These are phyloP conservation scores for Quercus engelmannii DNA, from an alignment of 306 rosid species.

Conservation along the genomic window DNA sequence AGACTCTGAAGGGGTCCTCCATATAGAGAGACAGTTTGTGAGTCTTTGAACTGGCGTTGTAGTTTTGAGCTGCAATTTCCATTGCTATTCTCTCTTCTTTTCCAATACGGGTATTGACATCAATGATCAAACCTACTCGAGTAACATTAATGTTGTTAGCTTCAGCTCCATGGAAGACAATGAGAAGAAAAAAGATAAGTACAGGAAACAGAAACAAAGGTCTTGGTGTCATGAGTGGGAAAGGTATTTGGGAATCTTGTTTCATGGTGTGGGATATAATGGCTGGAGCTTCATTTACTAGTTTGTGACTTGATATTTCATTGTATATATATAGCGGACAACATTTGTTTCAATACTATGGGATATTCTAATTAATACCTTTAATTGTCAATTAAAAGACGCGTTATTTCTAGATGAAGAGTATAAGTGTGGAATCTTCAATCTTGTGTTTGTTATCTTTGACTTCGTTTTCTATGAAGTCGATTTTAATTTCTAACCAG, in stretches of 20 bases:
- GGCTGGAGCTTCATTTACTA: no score
- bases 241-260: not conserved
- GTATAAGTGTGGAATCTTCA: no score
- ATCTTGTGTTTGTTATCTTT: no score
- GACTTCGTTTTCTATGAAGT: no score
- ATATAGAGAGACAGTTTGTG: conserved; percentile 24
- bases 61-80: not conserved
- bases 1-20: conserved; percentile 22
- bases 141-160: not conserved
- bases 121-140: not conserved
- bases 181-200: not conserved
- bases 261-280: not conserved
- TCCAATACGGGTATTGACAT: not conserved
- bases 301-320: no score
- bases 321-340: no score
- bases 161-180: not conserved
- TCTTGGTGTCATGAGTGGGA: not conserved
- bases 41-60: not conserved
- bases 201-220: not conserved
- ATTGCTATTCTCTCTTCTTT: not conserved
- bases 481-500: no score
- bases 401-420: no score
- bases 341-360: no score
- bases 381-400: no score
- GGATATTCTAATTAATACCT: no score